Conservation (phyloP, 139 green algal species). For the Auxenochlorella protothecoides region DNA sequence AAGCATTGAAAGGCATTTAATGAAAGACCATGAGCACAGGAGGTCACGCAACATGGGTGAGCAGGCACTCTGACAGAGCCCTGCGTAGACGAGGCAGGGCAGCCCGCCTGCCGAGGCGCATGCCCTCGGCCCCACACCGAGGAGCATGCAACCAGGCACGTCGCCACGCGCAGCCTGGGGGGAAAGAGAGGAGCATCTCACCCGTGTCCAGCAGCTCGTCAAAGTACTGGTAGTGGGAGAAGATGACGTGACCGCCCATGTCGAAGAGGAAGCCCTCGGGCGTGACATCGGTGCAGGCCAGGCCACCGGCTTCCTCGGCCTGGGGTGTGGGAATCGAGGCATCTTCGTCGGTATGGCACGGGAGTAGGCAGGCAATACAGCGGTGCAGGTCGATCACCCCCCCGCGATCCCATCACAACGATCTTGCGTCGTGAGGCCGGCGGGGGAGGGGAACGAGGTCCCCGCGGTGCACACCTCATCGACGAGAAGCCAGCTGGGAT, state of each 20-base stretch:
- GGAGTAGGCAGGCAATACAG: not conserved
- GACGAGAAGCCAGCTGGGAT: slow-evolving; percentile 67
- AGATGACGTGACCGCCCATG: slow-evolving; percentile 91
- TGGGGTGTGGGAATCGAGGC: slow-evolving; percentile 6
- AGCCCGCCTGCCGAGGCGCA: too few relatives aligned
- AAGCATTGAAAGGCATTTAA: not conserved
- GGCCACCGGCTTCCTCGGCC: slow-evolving; percentile 59
- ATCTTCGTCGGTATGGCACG: too few relatives aligned
- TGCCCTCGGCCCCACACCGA: not conserved
- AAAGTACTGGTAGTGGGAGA: slow-evolving; percentile 89
- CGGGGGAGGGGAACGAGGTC: too few relatives aligned
- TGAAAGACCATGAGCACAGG: not conserved
- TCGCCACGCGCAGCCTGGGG: not conserved
- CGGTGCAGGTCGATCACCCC: not conserved
- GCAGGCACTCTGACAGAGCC: too few relatives aligned
- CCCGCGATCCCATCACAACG: not conserved
- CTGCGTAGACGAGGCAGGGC: too few relatives aligned
- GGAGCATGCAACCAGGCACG: not conserved
- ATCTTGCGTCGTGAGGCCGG: too few relatives aligned
- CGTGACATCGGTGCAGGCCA: slow-evolving; percentile 80
- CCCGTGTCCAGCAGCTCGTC: slow-evolving; percentile 60
- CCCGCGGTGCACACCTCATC: slow-evolving; percentile 46
- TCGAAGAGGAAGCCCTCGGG: slow-evolving; percentile 85
- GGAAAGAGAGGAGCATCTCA: not conserved
- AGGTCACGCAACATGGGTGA: not conserved